Base-by-base conservation (phyloP, 495 filamentous ascomycete genomes). In the Pyronema domesticum region DNA sequence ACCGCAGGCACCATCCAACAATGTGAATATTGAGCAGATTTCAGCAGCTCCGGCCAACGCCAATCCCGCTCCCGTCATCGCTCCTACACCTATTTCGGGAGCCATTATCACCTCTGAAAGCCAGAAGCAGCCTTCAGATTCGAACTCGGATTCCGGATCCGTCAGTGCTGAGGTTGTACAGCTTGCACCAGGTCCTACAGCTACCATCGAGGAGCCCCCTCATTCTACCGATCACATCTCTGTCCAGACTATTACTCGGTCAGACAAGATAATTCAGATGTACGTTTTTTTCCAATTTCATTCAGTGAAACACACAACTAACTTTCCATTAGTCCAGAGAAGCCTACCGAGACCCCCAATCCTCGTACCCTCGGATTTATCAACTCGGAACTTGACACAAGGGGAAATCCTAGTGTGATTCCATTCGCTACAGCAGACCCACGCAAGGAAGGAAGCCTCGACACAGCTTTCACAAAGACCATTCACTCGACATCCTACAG, bases 361-460 rank as follows among this genome's bases (percentile, higher is more conserved):
- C 39, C 30, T 10, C 10, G 23, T 18, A 46, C 42, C 9, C 37
- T 54, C 4, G 52, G 52, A 10, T 46, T 46, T 14, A 42, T 54
- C 13, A 45, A 54, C 39, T 46, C 52, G 0, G 40, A 35, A 30
- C 52, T 54, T 2, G 52, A 54, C 43, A 34, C 18, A 17, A 11
- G 43, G 9, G 52, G 52, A 35, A 54, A 54, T 34, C 42, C 52
- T n/a, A 19, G 18, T 14, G 19, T 46, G 9, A 15, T 9, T 7
- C 52, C 52, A n/a, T 54, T 54, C 52, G n/a, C 52, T 7, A 54
- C 39, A n/a, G 40, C 14, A 14, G 35, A 54, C 18, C 52, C 52
- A n/a, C 10, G 36, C 6, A 33, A 11, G 8, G 19, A 13, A 6
- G 52, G 52, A 10, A 45, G 18, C 9, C 18, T 43, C 7, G 50